Percentiles rank a stretch among this genome's conserved stretches.
phyloP scores from a whole-genome alignment of 192 early-diverging fungal genomes.

The Backusella westeae region DNA sequence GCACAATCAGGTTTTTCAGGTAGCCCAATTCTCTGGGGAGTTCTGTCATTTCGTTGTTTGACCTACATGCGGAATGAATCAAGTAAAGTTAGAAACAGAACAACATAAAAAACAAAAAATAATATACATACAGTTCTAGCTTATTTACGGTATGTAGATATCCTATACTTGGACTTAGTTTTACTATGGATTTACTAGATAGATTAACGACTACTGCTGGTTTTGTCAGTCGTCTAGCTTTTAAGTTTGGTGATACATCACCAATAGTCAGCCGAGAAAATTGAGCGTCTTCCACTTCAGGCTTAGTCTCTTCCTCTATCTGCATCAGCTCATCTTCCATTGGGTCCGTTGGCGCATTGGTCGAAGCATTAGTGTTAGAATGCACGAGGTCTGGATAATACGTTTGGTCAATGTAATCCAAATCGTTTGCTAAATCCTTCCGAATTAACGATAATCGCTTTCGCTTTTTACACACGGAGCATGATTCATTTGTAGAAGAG shows the following conservation, averaged over 20 bases:
- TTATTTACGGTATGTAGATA: not conserved
- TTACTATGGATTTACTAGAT: not conserved
- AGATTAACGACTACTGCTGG: not conserved
- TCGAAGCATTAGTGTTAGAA: conserved; percentile 8
- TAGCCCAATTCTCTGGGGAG: conserved; percentile 42
- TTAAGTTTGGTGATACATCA: conserved; percentile 2
- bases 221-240: not conserved
- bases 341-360: not conserved
- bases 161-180: conserved; percentile 11
- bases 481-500: not conserved
- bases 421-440: conserved; percentile 10
- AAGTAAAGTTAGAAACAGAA: not conserved
- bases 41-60: conserved; percentile 12
- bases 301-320: conserved; percentile 4
- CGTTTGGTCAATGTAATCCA: conserved; percentile 26
- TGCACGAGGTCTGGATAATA: conserved; percentile 21
- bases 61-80: conserved; percentile 12
- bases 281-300: not conserved
- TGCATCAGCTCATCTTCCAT: conserved; percentile 7
- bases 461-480: not conserved
- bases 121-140: not conserved
- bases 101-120: not conserved
- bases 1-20: conserved; percentile 56
- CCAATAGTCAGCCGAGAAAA: conserved; percentile 6
- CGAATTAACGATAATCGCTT: not conserved